phyloP scores from a whole-genome alignment of 2,329 filamentous ascomycete species.

The Aspergillus sp. region DNA sequence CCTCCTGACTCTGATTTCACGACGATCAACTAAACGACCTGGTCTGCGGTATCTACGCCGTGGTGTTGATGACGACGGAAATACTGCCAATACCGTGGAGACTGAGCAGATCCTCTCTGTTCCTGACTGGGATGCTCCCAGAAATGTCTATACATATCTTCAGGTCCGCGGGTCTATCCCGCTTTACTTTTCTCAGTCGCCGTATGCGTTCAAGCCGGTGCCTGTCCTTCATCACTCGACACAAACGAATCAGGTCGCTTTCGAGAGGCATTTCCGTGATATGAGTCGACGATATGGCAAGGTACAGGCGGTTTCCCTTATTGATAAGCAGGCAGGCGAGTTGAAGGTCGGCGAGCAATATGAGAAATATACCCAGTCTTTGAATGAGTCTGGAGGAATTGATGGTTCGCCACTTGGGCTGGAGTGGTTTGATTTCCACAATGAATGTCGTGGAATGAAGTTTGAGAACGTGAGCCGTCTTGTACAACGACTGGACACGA shows the following conservation, averaged over 20 bases:
- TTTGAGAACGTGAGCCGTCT: slow-evolving; percentile 89
- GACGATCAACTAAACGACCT: slow-evolving; percentile 76
- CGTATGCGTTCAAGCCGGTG: slow-evolving; percentile 84
- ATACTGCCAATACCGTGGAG: slow-evolving; percentile 84
- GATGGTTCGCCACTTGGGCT: slow-evolving; percentile 56
- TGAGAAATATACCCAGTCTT: slow-evolving; percentile 56
- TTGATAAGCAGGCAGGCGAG: slow-evolving; percentile 84
- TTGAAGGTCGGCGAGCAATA: slow-evolving; percentile 71
- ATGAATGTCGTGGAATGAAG: slow-evolving; percentile 88
- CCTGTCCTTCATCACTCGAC: slow-evolving; percentile 75
- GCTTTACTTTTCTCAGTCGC: slow-evolving; percentile 88
- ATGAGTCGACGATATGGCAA: slow-evolving; percentile 64
- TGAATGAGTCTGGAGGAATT: slow-evolving; percentile 58
- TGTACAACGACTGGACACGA: slow-evolving; percentile 60
- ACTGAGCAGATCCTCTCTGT: slow-evolving; percentile 87
- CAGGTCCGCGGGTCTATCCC: slow-evolving; percentile 89
- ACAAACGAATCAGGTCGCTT: slow-evolving; percentile 70
- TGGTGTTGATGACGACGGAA: slow-evolving; percentile 82
- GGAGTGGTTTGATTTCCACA: slow-evolving; percentile 97
- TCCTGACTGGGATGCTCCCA: slow-evolving; percentile 54
- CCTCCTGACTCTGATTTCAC: slow-evolving; percentile 84
- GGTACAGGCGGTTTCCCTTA: slow-evolving; percentile 72
- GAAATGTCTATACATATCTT: slow-evolving; percentile 71
- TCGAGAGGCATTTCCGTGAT: slow-evolving; percentile 69
- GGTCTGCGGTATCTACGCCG: slow-evolving; percentile 84